Evolutionary conservation across 2,329 filamentous ascomycete species (phyloP).

Genomic region (Hirsutella minnesotensis): DNA sequence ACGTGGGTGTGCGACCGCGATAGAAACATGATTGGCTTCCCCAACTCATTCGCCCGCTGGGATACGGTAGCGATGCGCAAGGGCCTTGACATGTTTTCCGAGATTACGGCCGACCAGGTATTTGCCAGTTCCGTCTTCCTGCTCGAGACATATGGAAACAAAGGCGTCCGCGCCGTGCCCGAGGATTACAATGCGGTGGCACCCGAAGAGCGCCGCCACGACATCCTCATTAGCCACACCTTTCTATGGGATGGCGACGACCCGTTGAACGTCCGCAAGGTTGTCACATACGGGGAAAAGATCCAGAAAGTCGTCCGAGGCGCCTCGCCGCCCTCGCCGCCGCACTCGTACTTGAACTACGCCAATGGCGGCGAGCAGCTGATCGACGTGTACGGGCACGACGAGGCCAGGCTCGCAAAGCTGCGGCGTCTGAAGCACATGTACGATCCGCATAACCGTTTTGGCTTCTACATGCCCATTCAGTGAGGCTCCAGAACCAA

Average conservation of each 20-base stretch:
- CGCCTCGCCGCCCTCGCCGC: not conserved
- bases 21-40: slow-evolving; percentile 6
- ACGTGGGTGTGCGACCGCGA: slow-evolving; percentile 3
- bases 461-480: slow-evolving; percentile 6
- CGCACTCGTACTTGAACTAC: slow-evolving; percentile 11
- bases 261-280: not conserved
- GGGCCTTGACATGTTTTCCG: slow-evolving; percentile 3
- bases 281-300: not conserved
- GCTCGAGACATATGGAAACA: slow-evolving; percentile 4
- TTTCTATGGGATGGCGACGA: slow-evolving; percentile 5
- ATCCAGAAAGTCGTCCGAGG: not conserved
- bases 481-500: not conserved
- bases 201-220: slow-evolving; percentile 5
- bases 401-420: slow-evolving; percentile 4
- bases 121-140: slow-evolving; percentile 1
- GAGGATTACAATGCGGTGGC: slow-evolving; percentile 3
- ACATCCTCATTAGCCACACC: slow-evolving; percentile 5
- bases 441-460: slow-evolving; percentile 8
- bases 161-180: slow-evolving; percentile 2
- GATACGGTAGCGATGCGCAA: slow-evolving; percentile 2
- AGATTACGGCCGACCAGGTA: slow-evolving; percentile 1
- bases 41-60: slow-evolving; percentile 6
- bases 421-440: slow-evolving; percentile 7
- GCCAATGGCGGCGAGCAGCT: slow-evolving; percentile 6
- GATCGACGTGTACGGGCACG: slow-evolving; percentile 7